Conservation (phyloP, 1,139 yeast species). For the Saccharomycopsis hybrid region DNA sequence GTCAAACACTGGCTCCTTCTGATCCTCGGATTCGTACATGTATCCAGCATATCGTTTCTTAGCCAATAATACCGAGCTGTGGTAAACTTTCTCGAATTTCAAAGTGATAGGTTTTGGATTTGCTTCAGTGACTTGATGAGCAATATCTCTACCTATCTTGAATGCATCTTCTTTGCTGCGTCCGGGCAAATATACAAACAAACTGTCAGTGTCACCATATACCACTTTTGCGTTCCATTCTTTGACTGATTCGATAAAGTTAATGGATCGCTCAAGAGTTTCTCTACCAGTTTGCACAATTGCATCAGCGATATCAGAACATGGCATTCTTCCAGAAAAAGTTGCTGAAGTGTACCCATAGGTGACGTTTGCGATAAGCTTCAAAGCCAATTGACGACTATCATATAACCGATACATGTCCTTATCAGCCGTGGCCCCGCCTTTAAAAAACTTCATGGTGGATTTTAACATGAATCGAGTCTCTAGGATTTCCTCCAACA, state of each 20-base stretch:
- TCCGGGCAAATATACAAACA: constrained; percentile 88
- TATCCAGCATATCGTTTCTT: constrained; percentile 91
- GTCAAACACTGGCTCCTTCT: constrained; percentile 63
- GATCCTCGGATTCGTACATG: constrained; percentile 55
- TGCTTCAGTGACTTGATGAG: constrained; percentile 50
- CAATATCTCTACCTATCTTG: constrained; percentile 62
- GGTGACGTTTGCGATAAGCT: constrained; percentile 91
- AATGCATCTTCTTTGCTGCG: constrained; percentile 73
- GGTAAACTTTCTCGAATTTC: constrained; percentile 89
- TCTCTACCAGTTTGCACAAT: constrained; percentile 91
- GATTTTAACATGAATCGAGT: constrained; percentile 73
- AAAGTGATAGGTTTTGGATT: constrained; percentile 79
- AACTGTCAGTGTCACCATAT: constrained; percentile 93
- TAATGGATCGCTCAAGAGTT: constrained; percentile 65
- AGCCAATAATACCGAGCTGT: constrained; percentile 74
- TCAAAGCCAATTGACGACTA: constrained; percentile 79
- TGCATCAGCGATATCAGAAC: constrained; percentile 89
- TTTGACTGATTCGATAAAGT: constrained; percentile 50
- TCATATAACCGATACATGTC: constrained; percentile 52
- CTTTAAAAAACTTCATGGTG: constrained; percentile 51
- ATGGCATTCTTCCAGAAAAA: constrained; percentile 95
- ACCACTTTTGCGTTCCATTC: constrained; percentile 88
- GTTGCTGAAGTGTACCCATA: constrained; percentile 95
- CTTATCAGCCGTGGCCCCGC: constrained; percentile 10
- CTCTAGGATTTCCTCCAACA: constrained; percentile 77